Percentiles rank a stretch among this genome's conserved stretches.
Evolutionary conservation across 805 yeast genomes (phyloP).

Genomic region (Nakazawaea sp.): DNA sequence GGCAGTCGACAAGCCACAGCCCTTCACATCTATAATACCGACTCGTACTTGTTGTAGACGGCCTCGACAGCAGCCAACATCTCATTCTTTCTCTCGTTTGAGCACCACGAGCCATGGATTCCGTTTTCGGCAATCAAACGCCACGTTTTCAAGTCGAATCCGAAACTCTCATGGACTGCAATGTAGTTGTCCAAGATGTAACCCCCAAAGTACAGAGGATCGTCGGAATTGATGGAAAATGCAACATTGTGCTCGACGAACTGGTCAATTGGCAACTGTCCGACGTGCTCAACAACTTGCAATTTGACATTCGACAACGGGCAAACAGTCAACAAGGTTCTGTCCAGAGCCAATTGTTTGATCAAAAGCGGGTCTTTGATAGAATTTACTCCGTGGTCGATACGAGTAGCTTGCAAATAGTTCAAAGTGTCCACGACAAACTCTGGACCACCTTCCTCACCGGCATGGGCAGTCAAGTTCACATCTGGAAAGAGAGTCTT

Average conservation of each 20-base stretch:
- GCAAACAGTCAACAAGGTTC: conserved; percentile 63
- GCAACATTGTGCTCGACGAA: conserved; percentile 60
- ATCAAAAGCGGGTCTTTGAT: conserved; percentile 47
- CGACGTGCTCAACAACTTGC: conserved; percentile 63
- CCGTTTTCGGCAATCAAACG: conserved; percentile 54
- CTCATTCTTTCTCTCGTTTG: conserved; percentile 43
- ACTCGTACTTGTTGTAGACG: conserved; percentile 24
- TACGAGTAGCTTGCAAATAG: conserved; percentile 53
- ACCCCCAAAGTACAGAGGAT: conserved; percentile 84
- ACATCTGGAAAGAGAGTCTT: conserved; percentile 42
- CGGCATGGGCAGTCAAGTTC: conserved; percentile 79
- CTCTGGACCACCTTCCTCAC: conserved; percentile 82
- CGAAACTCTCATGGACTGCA: conserved; percentile 59
- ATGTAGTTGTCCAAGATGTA: conserved; percentile 71
- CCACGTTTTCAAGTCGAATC: conserved; percentile 59
- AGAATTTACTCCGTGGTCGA: conserved; percentile 77
- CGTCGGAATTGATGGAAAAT: conserved; percentile 72
- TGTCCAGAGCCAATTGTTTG: conserved; percentile 45
- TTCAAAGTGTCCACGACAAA: conserved; percentile 56
- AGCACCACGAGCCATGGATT: conserved; percentile 70
- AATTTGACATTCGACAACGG: conserved; percentile 73
- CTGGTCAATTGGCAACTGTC: conserved; percentile 57
- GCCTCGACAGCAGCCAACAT: conserved; percentile 37
- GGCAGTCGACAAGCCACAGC: too few relatives aligned
- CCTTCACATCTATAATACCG: conserved; percentile 3